These are phyloP conservation scores for Coniochaeta sp. DNA, from an alignment of 2,329 filamentous ascomycete genomes.

Conservation along the genomic window DNA sequence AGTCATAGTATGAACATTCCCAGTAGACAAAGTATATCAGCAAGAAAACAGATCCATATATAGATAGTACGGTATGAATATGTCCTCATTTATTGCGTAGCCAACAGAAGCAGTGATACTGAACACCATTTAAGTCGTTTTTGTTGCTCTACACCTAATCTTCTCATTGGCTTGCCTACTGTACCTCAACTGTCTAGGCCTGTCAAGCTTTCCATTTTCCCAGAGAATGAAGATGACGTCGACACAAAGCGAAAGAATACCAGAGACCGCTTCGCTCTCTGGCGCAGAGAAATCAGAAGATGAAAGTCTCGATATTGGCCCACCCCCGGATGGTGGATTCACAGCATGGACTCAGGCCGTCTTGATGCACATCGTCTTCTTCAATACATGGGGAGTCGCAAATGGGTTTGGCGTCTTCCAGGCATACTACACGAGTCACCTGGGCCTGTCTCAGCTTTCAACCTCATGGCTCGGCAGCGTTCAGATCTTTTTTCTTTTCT, in stretches of 20 bases:
- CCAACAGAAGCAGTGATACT: too few species aligned
- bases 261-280: background rate
- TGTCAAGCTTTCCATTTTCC: too few species aligned
- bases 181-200: too few species aligned
- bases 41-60: background rate
- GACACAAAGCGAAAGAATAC: background rate
- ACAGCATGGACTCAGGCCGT: background rate
- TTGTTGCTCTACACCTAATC: too few species aligned
- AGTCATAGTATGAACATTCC: background rate
- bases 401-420: conserved; percentile 1
- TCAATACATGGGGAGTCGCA: background rate
- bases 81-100: too few species aligned
- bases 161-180: too few species aligned
- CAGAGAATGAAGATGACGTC: too few species aligned
- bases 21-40: background rate
- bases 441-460: background rate
- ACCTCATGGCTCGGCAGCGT: background rate
- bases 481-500: conserved; percentile 1
- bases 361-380: background rate
- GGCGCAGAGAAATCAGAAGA: background rate
- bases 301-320: background rate
- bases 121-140: too few species aligned
- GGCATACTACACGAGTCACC: background rate
- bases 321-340: background rate
- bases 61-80: background rate